Conservation (phyloP, 805 yeast species). For the Metschnikowia noctiluminum region DNA sequence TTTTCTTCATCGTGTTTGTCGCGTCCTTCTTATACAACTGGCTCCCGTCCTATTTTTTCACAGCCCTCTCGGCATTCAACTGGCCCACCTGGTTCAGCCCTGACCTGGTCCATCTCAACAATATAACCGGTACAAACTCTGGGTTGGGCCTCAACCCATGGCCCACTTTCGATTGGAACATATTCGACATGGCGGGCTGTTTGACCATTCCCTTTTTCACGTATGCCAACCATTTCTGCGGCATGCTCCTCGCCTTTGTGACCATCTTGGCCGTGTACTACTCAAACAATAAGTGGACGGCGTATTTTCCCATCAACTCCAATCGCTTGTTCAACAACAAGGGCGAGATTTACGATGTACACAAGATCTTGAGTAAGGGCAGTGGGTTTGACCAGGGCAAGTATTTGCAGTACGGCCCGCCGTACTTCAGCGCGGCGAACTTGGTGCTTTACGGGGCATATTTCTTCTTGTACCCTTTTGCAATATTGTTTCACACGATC, state of each 20-base stretch:
- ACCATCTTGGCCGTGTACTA: constrained; percentile 37
- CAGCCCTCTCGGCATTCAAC: constrained; percentile 37
- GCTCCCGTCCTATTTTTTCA: constrained; percentile 40
- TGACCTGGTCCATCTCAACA: constrained; percentile 37
- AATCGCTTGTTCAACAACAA: constrained; percentile 50
- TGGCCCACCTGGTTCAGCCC: constrained; percentile 47
- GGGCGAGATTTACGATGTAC: constrained; percentile 47
- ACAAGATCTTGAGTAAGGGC: constrained; percentile 41
- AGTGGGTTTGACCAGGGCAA: constrained; percentile 44
- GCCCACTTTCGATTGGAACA: constrained; percentile 45
- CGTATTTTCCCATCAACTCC: constrained; percentile 50
- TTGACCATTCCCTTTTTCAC: constrained; percentile 43
- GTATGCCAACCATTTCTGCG: constrained; percentile 38
- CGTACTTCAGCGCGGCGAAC: constrained; percentile 63
- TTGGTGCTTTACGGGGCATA: constrained; percentile 55
- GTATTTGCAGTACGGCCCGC: constrained; percentile 59
- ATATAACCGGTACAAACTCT: constrained; percentile 33
- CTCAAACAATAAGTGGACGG: constrained; percentile 49
- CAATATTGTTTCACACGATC: constrained; percentile 45
- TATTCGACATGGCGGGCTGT: constrained; percentile 35
- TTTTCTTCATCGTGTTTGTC: constrained; percentile 32
- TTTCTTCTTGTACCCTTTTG: constrained; percentile 55
- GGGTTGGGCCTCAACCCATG: constrained; percentile 43
- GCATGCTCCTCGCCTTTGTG: constrained; percentile 32
- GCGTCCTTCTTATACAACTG: constrained; percentile 41